Evolutionary conservation across 106 monocot genomes (phyloP), one percentile per base, ranked within the genome.

Genomic region (Phalaenopsis aphrodite): DNA sequence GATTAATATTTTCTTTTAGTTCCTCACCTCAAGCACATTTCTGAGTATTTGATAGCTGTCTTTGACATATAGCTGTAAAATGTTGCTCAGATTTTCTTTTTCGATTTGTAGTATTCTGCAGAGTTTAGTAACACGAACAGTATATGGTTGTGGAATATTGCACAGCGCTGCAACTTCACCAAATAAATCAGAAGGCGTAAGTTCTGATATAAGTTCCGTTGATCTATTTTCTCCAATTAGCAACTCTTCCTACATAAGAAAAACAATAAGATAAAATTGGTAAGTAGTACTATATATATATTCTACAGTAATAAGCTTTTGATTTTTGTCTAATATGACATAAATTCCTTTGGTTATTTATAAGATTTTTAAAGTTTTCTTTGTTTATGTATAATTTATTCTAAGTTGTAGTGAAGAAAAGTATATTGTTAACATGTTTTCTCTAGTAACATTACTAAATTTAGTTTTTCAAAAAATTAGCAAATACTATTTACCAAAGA

Each of bases 131-230:
- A 85, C 90, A 16, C 87, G 84, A 72, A 93, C 85, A 21, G 87
- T 87, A 23, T 87, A 88, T 74, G 90, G 88, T 56, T 90, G 93
- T 52, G 87, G 90, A 30, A 90, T 88, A 58, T 85, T 90, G 85
- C 88, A 93, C 1, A 93, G 19, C 0, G 87, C 88, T 23, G 90
- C 88, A 81, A 87, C 87, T 57, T 93, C 90, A 56, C 90, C 93
- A 72, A 93, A 88, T 56, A 87, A 78, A 56, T 87, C 78, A 24
- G 90, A 87, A 46, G 93, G 85, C 15, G 9, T 5, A 24, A 90
- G 84, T 71, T 87, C 88, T 78, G 84, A 84, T 48, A 88, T 84
- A n/a, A 41, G 52, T 82, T 87, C 87, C 6, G 87, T 87, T 23
- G 78, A 84, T 56, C 93, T 90, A 83, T 83, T 83, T 83, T 88